Conservation (phyloP, 352 stramenopile genomes). For the Phytopythium sindhum region DNA sequence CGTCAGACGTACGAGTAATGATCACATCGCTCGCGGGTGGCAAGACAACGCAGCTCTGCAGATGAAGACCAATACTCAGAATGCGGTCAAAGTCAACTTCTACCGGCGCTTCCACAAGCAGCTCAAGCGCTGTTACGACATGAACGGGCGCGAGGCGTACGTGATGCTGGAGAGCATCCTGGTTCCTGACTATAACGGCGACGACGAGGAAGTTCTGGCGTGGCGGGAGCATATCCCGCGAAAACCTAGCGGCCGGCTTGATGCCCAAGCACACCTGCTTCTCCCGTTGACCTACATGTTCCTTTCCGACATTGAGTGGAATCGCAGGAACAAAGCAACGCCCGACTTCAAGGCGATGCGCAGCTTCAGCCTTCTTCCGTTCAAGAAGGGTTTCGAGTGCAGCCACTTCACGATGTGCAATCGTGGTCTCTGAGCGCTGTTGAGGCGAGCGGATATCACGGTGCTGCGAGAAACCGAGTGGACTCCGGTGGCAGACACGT, state of each 20-base stretch:
- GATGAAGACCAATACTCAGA: slow-evolving; percentile 3
- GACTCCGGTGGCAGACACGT: neutral
- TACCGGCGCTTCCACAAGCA: slow-evolving; percentile 7
- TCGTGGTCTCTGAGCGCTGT: too few relatives aligned
- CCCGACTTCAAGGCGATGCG: slow-evolving; percentile 4
- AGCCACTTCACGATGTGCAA: too few relatives aligned
- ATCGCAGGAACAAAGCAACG: neutral
- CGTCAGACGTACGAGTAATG: too few relatives aligned
- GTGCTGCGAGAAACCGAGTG: neutral
- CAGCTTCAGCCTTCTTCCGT: too few relatives aligned
- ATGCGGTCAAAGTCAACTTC: slow-evolving; percentile 9
- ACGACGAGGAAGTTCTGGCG: too few relatives aligned
- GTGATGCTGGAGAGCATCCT: slow-evolving; percentile 3
- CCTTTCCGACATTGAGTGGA: slow-evolving; percentile 9
- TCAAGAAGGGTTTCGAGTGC: too few relatives aligned
- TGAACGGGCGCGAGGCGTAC: slow-evolving; percentile 7
- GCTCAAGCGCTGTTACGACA: slow-evolving; percentile 8
- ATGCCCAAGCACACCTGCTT: neutral
- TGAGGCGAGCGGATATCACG: neutral
- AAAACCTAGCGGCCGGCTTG: neutral
- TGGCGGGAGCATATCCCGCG: neutral
- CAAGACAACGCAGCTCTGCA: too few relatives aligned
- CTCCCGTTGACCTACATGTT: too few relatives aligned
- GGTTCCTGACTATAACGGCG: neutral
- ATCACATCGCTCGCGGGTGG: too few relatives aligned